A percentile compares a stretch with the other conserved stretches of the same genome.
Evolutionary conservation across 768 basidiomycete genomes (phyloP).

Genomic region (Brasilioporus rufonigricans): DNA sequence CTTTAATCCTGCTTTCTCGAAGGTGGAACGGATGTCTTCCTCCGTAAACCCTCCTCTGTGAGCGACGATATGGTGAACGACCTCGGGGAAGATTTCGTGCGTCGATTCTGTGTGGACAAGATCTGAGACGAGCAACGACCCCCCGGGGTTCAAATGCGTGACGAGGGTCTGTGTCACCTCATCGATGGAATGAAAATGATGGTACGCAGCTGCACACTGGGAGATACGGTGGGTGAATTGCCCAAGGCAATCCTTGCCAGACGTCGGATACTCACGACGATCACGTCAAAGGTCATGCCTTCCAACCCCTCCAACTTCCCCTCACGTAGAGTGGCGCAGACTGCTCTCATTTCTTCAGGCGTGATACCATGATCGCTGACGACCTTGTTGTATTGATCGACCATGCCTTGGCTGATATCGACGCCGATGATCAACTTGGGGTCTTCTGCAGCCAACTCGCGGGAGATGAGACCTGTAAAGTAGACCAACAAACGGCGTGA

Average conservation of each 20-base stretch:
- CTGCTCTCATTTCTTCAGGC: constrained; percentile 63
- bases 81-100: constrained; percentile 29
- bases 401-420: constrained; percentile 71
- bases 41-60: constrained; percentile 55
- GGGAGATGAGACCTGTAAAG: constrained; percentile 64
- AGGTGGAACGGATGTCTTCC: constrained; percentile 45
- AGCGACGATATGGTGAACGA: constrained; percentile 46
- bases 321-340: constrained; percentile 43
- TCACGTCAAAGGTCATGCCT: constrained; percentile 61
- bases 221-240: background rate
- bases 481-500: too few species aligned
- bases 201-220: constrained; percentile 64
- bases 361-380: constrained; percentile 60
- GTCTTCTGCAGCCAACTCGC: constrained; percentile 56
- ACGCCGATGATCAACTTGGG: constrained; percentile 66
- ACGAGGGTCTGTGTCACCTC: constrained; percentile 52
- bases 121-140: constrained; percentile 59
- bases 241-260: too few species aligned
- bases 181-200: constrained; percentile 54
- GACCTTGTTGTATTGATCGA: constrained; percentile 61
- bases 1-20: constrained; percentile 52
- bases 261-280: constrained; percentile 50
- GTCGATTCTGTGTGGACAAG: constrained; percentile 34
- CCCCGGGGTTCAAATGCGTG: constrained; percentile 59
- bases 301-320: constrained; percentile 53